Evolutionary conservation across 2,329 filamentous ascomycete species (phyloP), one percentile per base, ranked within the genome.

Genomic region (Aspergillus luchuensis): DNA sequence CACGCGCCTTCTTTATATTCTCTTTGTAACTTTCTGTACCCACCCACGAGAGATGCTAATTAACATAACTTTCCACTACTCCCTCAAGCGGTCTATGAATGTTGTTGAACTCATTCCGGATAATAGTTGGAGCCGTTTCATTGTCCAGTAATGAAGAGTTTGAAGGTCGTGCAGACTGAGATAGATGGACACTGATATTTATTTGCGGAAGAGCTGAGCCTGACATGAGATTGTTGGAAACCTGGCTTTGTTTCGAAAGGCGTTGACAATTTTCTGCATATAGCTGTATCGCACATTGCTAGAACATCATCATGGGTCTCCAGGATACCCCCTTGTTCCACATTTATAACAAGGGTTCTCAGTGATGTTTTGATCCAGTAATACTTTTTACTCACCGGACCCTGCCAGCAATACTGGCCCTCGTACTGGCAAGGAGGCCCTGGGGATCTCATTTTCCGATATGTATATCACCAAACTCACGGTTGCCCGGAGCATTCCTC

Each of bases 371-470:
- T 25, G 4, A 60, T 8, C 23, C 21, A 57, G 17, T 60, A 60
- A 45, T 60, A 48, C 39, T 53, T 60, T 48, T 57, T 60, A 10
- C 54, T 48, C 2, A 30, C 45, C 13, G 39, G 48, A 21, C 57
- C 54, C 41, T 52, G 36, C 52, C 56, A 58, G 33, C 52, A 61
- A 25, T 56, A 66, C 41, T 68, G 49, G 11, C 28, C 67, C 49
- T 59, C 45, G 47, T 65, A 62, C 47, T 69, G 48, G 58, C 67
- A 77, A 45, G 63, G 68, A 55, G 63, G 60, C 11, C 70, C 66
- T 54, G 68, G 67, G 54, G 69, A 78, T 25, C 66, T 70, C 59
- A 78, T 72, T 13, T 69, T 41, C 39, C 45, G 62, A 60, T 77
- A 77, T 7, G 76, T 68, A 41, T 71, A 60, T n/a, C 60, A 54